Conservation (phyloP, 192 early-diverging fungal species). For the Chytriomyces sp. region DNA sequence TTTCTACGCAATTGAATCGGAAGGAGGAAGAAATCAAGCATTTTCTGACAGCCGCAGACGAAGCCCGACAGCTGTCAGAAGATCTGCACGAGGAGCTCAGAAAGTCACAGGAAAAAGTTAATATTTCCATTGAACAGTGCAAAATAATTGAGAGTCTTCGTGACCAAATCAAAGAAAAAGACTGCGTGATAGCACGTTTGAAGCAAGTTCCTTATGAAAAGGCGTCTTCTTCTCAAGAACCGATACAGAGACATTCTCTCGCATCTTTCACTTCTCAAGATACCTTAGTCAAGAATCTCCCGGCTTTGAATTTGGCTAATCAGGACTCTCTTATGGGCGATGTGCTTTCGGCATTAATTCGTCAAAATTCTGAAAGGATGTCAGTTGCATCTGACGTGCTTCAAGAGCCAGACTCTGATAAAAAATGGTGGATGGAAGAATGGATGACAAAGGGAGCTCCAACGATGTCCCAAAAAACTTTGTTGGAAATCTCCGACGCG, state of each 20-base stretch:
- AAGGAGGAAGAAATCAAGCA: too few relatives aligned
- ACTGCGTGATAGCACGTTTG: neutral
- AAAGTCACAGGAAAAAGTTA: too few relatives aligned
- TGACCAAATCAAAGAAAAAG: constrained; percentile 3
- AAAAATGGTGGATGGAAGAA: constrained; percentile 12
- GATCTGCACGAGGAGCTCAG: too few relatives aligned
- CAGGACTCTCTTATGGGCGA: neutral
- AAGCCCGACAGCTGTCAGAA: too few relatives aligned
- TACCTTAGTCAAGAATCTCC: neutral
- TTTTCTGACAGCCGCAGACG: too few relatives aligned
- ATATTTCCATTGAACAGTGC: too few relatives aligned
- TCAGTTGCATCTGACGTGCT: neutral
- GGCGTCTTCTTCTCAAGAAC: neutral
- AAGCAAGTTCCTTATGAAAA: too few relatives aligned
- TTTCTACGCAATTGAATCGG: too few relatives aligned
- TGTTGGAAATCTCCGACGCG: neutral
- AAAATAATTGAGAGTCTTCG: too few relatives aligned
- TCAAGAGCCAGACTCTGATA: neutral
- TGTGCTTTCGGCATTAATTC: constrained; percentile 4
- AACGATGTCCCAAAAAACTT: neutral
- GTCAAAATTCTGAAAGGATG: neutral
- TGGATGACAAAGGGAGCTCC: constrained; percentile 1
- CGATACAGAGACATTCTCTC: neutral
- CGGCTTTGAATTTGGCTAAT: neutral
- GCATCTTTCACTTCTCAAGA: neutral